Evolutionary conservation across 331 rosid genomes (phyloP), one percentile per base, ranked within the genome.

Genomic region (Malus hybrid): DNA sequence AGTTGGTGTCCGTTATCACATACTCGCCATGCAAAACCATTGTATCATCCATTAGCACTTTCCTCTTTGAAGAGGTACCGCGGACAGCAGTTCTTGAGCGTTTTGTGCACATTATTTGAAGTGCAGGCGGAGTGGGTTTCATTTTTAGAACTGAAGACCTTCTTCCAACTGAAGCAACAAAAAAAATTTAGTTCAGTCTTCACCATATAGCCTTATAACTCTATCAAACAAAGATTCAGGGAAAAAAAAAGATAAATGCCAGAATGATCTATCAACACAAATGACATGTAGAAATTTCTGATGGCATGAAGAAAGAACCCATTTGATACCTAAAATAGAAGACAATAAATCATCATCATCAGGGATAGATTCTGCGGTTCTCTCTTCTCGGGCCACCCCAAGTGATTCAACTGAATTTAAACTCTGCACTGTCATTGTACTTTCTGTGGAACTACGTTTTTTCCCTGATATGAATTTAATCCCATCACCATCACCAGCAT

Each of bases 21-120:
- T 92, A 95, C 99, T 95, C 99, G 87, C 99, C 99, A 76, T 95
- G 93, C 87, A 95, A 83, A 82, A 95, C 98, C 99, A 95, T 95
- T 76, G 83, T 83, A 76, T 90, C 98, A 83, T 95, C 99, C 92
- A 91, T 85, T 68, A 86, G 91, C 80, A 95, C 98, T 91, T 95
- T 95, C 90, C 96, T 88, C 87, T 92, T 95, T 70, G 84, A 69
- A 59, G 83, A 80, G 85, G 82, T 86, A 78, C 86, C 73, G 18
- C 97, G 96, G 5, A 82, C 29, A 57, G 85, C 83, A 76, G 92
- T 48, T 31, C 99, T 87, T 19, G 69, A 33, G 22, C 93, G 90
- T 84, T 92, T 92, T 6, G 62, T 63, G 81, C 93, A 80, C 71
- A 74, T 78, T 27, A 76, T 71, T 77, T 89, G 94, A 77, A 88